Evolutionary conservation across 73 alveolate species (phyloP).

Genomic region (Breviolum minutum): DNA sequence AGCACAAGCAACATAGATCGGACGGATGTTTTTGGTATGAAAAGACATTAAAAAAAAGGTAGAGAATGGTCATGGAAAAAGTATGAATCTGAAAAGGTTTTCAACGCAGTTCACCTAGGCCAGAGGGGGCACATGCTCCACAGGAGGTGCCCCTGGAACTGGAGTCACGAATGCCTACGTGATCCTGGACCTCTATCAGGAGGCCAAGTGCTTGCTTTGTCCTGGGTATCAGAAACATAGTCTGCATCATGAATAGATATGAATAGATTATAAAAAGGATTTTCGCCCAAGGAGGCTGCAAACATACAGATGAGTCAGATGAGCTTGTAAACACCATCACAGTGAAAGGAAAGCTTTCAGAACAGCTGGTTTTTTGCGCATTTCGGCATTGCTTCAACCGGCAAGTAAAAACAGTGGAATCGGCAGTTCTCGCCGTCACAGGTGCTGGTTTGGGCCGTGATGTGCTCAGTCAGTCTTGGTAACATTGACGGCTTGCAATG

Average conservation of each 20-base stretch:
- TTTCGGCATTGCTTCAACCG: not conserved
- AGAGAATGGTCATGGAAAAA: not conserved
- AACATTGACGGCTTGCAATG: not conserved
- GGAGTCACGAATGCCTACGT: conserved; percentile 70
- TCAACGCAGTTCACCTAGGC: conserved; percentile 42
- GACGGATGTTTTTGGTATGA: too few species aligned
- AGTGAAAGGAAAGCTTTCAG: too few species aligned
- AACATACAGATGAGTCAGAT: too few species aligned
- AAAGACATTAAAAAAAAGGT: not conserved
- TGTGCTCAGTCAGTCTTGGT: not conserved
- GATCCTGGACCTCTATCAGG: conserved; percentile 85
- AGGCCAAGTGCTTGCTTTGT: not conserved
- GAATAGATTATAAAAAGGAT: not conserved
- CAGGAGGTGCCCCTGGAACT: conserved; percentile 84
- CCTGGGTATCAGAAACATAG: not conserved
- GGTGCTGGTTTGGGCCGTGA: conserved; percentile 90
- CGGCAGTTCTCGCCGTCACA: not conserved
- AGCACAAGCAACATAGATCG: too few species aligned
- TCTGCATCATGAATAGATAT: not conserved
- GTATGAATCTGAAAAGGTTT: not conserved
- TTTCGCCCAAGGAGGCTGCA: too few species aligned
- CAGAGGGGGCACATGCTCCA: conserved; percentile 85
- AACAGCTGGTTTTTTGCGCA: not conserved
- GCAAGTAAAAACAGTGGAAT: not conserved
- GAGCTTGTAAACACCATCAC: too few species aligned